Percentiles rank a stretch among this genome's conserved stretches.
phyloP scores from a whole-genome alignment of 306 rosid genomes.

The Vigna radiata region DNA sequence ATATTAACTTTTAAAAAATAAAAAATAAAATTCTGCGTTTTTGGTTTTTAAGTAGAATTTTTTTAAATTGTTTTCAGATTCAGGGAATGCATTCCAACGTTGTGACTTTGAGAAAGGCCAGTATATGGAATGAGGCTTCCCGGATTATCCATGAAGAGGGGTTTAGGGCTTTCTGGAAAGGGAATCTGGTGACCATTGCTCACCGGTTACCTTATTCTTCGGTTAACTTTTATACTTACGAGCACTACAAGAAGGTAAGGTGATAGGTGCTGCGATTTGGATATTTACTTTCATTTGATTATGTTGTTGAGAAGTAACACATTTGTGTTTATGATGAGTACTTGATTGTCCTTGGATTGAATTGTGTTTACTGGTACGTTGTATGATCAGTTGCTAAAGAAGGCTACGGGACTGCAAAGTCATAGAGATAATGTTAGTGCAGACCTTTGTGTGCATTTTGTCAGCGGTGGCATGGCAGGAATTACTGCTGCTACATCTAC shows the following conservation, averaged over 20 bases:
- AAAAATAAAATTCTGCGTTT: background rate
- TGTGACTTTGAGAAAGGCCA: conserved; percentile 73
- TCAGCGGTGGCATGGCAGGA: conserved; percentile 95
- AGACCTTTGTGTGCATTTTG: conserved; percentile 73
- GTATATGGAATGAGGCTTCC: conserved; percentile 96
- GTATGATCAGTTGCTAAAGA: conserved; percentile 62
- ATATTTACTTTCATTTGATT: background rate
- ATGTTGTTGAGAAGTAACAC: background rate
- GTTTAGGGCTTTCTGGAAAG: conserved; percentile 96
- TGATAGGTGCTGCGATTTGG: conserved; percentile 20
- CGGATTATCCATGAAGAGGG: conserved; percentile 91
- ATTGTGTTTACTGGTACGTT: conserved; percentile 22
- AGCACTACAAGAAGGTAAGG: conserved; percentile 93
- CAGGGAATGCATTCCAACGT: conserved; percentile 98
- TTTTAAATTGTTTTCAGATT: conserved; percentile 52
- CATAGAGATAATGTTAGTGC: conserved; percentile 59
- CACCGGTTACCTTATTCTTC: conserved; percentile 97
- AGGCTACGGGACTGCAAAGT: conserved; percentile 61
- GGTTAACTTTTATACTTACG: conserved; percentile 87
- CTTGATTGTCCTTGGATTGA: conserved; percentile 9
- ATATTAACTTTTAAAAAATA: background rate
- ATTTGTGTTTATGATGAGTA: background rate
- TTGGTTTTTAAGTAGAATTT: conserved; percentile 3
- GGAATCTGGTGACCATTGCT: conserved; percentile 94
- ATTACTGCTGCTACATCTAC: conserved; percentile 91